Evolutionary conservation across 805 yeast species (phyloP).

Genomic region (Candida takata): DNA sequence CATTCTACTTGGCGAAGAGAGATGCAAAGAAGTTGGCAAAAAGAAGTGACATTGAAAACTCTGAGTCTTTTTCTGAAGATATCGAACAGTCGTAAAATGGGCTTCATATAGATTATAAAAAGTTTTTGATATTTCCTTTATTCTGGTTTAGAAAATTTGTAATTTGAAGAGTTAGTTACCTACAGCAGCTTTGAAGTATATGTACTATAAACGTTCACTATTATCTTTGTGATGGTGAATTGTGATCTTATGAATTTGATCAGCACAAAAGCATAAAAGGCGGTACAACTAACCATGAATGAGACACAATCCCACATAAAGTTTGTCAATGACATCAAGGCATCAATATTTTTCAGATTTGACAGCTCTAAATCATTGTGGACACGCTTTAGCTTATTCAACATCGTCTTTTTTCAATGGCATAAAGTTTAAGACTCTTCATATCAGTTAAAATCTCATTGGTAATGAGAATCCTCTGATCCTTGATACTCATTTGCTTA

Average conservation of each 20-base stretch:
- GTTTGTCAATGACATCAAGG: conserved; percentile 37
- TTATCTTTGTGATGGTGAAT: too few species aligned
- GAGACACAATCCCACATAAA: conserved; percentile 64
- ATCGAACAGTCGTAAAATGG: too few species aligned
- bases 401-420: conserved; percentile 67
- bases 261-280: conserved; percentile 49
- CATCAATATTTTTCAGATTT: conserved; percentile 43
- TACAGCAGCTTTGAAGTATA: too few species aligned
- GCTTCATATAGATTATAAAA: too few species aligned
- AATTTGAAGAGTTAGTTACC: too few species aligned
- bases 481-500: conserved; percentile 56
- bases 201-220: too few species aligned
- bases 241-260: too few species aligned
- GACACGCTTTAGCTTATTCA: conserved; percentile 40
- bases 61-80: background rate
- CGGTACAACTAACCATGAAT: conserved; percentile 53
- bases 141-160: too few species aligned
- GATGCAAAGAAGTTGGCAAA: too few species aligned
- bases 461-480: conserved; percentile 50
- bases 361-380: conserved; percentile 54
- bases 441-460: conserved; percentile 53
- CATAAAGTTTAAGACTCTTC: conserved; percentile 58
- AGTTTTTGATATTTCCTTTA: too few species aligned
- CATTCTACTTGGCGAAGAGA: conserved; percentile 17
- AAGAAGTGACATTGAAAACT: too few species aligned